These are phyloP conservation scores for Blastobotrys elegans DNA, from an alignment of 1,139 yeast genomes.

Conservation along the genomic window DNA sequence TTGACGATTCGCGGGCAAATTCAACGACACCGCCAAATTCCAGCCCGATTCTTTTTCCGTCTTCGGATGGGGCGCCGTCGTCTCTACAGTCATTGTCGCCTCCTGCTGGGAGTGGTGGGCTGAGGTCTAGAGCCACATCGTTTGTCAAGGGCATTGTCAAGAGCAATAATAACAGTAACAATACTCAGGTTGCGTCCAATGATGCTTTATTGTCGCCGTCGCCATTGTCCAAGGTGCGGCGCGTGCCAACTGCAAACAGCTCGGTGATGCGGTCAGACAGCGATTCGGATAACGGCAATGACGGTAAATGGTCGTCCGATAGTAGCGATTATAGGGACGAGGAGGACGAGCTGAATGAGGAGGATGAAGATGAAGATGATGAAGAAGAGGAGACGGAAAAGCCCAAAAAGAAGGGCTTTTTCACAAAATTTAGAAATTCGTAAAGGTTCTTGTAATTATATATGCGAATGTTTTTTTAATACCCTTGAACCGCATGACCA, in stretches of 20 bases:
- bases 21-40: not conserved
- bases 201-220: constrained; percentile 2
- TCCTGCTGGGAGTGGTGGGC: not conserved
- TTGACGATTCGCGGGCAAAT: not conserved
- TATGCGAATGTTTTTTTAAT: too few relatives aligned
- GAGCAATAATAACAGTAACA: not conserved
- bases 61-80: not conserved
- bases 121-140: constrained; percentile 15
- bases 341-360: not conserved
- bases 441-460: not conserved
- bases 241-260: not conserved
- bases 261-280: constrained; percentile 5
- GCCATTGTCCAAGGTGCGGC: constrained; percentile 6
- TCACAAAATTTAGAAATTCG: not conserved
- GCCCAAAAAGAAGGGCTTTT: constrained; percentile 9
- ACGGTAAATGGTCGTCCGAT: constrained; percentile 2
- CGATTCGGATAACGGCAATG: constrained; percentile 1
- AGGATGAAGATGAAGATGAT: not conserved
- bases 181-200: not conserved
- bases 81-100: not conserved
- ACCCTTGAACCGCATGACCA: too few relatives aligned
- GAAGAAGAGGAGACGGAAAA: not conserved
- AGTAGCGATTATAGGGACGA: not conserved
- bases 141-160: constrained; percentile 17
- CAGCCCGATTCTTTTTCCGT: not conserved